Conservation (phyloP, 148 eudicot species). For the Camellia granthamiana region DNA sequence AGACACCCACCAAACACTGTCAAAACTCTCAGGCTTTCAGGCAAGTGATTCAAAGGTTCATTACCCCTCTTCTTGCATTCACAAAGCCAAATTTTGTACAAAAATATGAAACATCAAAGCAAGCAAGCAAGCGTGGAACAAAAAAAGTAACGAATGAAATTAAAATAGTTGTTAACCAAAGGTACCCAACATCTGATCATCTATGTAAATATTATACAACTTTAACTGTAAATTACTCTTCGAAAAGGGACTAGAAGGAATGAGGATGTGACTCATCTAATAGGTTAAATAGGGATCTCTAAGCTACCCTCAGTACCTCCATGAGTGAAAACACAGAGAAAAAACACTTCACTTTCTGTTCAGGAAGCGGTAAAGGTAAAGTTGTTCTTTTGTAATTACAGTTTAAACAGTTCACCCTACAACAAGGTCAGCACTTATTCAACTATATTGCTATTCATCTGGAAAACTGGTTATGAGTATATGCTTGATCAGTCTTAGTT, state of each 20-base stretch:
- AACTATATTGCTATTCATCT: neutral
- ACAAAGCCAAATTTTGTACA: neutral
- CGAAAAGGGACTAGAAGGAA: conserved; percentile 5
- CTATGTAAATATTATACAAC: conserved; percentile 10
- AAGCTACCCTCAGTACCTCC: conserved; percentile 23
- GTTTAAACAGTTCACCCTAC: conserved; percentile 17
- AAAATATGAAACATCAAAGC: neutral
- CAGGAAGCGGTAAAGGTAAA: conserved; percentile 12
- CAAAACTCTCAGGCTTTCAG: too few species aligned
- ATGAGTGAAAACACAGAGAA: neutral
- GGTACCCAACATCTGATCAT: conserved; percentile 16
- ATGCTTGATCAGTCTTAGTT: neutral
- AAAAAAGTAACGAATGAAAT: neutral
- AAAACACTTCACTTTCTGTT: neutral
- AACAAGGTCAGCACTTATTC: conserved; percentile 27
- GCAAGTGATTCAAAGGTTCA: too few species aligned
- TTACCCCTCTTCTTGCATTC: neutral
- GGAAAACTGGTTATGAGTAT: neutral
- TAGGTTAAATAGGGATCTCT: conserved; percentile 19
- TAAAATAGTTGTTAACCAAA: neutral
- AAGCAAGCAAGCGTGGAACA: neutral
- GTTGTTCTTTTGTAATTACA: conserved; percentile 18
- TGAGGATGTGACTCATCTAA: conserved; percentile 12
- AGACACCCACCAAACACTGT: too few species aligned
- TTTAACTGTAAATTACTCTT: conserved; percentile 12